A percentile compares a stretch with the other conserved stretches of the same genome.
These are phyloP conservation scores for Oryza australiensis DNA, from an alignment of 176 grass and related monocot species.

Conservation along the genomic window DNA sequence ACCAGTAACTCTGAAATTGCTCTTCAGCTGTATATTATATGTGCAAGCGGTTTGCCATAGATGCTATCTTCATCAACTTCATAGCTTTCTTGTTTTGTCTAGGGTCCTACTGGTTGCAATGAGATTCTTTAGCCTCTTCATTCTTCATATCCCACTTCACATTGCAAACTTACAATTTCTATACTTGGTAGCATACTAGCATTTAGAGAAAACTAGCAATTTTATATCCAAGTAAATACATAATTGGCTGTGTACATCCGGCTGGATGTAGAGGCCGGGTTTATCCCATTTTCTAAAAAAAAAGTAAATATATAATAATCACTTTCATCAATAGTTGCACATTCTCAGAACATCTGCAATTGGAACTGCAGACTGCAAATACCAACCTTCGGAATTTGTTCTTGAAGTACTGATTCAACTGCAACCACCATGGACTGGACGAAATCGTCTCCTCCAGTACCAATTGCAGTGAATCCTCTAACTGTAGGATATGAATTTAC, in stretches of 20 bases:
- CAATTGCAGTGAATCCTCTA: slow-evolving; percentile 82
- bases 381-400: slow-evolving; percentile 67
- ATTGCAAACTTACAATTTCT: not conserved
- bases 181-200: not conserved
- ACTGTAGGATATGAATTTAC: slow-evolving; percentile 77
- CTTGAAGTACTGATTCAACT: slow-evolving; percentile 71
- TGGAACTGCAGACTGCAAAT: not conserved
- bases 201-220: not conserved
- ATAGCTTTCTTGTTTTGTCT: not conserved
- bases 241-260: too few species aligned
- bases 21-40: not conserved
- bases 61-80: not conserved
- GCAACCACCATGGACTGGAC: slow-evolving; percentile 76
- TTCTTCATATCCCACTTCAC: not conserved
- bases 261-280: too few species aligned
- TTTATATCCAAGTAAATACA: not conserved
- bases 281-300: too few species aligned
- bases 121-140: not conserved
- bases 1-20: not conserved
- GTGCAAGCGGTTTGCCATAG: not conserved
- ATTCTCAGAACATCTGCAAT: not conserved
- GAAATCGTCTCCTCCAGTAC: slow-evolving; percentile 85
- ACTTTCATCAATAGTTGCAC: not conserved
- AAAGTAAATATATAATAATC: not conserved
- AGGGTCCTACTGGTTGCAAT: not conserved